phyloP scores from a whole-genome alignment of 371 early-diverging fungal genomes.

The Actinomortierella ambigua region DNA sequence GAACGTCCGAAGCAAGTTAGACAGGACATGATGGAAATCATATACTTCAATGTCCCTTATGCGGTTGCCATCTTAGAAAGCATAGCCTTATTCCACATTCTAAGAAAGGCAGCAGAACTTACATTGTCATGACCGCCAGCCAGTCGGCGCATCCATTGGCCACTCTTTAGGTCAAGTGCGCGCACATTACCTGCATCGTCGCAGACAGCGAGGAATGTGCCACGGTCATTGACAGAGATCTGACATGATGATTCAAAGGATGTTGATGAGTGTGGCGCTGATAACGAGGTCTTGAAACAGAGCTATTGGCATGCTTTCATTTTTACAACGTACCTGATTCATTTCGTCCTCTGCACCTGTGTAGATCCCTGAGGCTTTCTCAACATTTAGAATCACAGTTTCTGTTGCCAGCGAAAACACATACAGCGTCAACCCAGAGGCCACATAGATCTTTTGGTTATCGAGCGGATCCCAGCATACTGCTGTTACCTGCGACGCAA shows the following conservation, averaged over 20 bases:
- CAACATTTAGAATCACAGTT: slow-evolving; percentile 17
- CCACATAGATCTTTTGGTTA: slow-evolving; percentile 39
- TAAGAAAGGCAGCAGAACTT: slow-evolving; percentile 1
- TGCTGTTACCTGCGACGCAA: slow-evolving; percentile 14
- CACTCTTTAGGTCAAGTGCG: slow-evolving; percentile 31
- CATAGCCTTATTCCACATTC: too few species aligned
- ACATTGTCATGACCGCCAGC: slow-evolving; percentile 34
- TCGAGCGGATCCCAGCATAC: slow-evolving; percentile 30
- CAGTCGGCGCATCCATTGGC: slow-evolving; percentile 34
- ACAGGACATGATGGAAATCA: too few species aligned
- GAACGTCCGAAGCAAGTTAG: too few species aligned
- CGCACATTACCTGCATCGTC: slow-evolving; percentile 45
- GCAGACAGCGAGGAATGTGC: slow-evolving; percentile 24
- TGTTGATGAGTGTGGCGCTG: background rate
- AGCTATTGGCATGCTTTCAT: background rate
- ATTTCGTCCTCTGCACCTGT: slow-evolving; percentile 39
- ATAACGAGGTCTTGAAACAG: background rate
- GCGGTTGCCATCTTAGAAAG: too few species aligned
- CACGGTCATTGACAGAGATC: slow-evolving; percentile 38
- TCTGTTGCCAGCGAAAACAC: slow-evolving; percentile 34
- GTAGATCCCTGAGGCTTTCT: slow-evolving; percentile 18
- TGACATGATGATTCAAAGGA: background rate
- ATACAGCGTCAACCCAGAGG: slow-evolving; percentile 28
- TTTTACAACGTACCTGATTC: slow-evolving; percentile 20
- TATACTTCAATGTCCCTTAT: too few species aligned